Conservation (phyloP, 2,329 filamentous ascomycete genomes). For the Colletotrichum somersetense region DNA sequence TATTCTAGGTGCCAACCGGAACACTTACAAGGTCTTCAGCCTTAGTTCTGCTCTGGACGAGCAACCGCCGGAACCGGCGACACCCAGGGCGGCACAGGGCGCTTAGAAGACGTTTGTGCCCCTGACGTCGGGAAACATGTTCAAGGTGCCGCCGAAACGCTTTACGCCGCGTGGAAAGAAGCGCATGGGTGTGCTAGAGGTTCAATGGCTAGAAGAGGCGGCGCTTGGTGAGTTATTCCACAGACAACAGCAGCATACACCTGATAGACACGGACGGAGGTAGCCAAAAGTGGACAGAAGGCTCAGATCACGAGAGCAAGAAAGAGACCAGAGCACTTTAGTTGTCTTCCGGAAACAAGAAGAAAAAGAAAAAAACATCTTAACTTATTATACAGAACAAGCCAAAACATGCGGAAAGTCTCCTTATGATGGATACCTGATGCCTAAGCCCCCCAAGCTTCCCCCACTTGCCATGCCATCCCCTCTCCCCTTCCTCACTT, state of each 20-base stretch:
- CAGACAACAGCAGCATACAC: background rate
- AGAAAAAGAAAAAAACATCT: background rate
- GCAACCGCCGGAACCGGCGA: background rate
- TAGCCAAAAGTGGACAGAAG: background rate
- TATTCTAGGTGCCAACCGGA: constrained; percentile 62
- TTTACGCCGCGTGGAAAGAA: constrained; percentile 39
- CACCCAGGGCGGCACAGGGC: constrained; percentile 5
- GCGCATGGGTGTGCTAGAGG: constrained; percentile 21
- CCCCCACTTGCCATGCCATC: background rate
- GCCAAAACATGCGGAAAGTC: background rate
- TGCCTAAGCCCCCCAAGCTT: background rate
- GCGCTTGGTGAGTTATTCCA: constrained; percentile 32
- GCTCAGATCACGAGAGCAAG: background rate
- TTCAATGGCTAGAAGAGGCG: constrained; percentile 1
- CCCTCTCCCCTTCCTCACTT: constrained; percentile 46
- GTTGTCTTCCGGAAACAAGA: background rate
- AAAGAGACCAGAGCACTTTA: background rate
- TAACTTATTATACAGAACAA: background rate
- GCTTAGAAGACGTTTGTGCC: constrained; percentile 35
- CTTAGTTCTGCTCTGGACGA: constrained; percentile 45
- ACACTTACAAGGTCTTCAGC: constrained; percentile 62
- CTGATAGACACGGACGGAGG: background rate
- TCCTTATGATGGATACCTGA: background rate
- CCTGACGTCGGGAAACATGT: constrained; percentile 37
- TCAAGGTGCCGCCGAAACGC: constrained; percentile 35